phyloP scores from a whole-genome alignment of 805 yeast genomes.

The Ogataea methanolica region DNA sequence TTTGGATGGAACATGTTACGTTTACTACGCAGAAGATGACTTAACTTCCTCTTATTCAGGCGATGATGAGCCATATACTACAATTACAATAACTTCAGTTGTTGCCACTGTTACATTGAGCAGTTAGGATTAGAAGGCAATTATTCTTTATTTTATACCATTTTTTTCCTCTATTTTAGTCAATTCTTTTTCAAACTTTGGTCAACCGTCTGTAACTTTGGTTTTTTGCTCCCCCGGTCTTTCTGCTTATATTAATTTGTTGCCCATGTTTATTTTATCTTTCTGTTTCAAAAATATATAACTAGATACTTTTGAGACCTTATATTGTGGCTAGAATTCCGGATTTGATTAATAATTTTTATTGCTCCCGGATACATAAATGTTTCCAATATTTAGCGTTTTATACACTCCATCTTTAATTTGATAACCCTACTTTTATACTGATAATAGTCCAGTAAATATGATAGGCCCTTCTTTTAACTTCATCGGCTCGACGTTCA shows the following conservation, averaged over 20 bases:
- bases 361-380: no score
- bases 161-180: not conserved
- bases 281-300: not conserved
- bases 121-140: not conserved
- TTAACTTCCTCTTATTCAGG: constrained; percentile 21
- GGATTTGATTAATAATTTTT: no score
- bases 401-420: no score
- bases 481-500: no score
- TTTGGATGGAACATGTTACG: constrained; percentile 29
- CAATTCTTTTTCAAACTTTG: not conserved
- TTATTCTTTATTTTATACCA: not conserved
- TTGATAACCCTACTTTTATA: no score
- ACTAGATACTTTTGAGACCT: not conserved
- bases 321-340: no score
- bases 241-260: not conserved
- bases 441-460: no score
- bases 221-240: not conserved
- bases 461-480: no score
- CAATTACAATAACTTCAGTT: constrained; percentile 29
- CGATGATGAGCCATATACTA: constrained; percentile 28
- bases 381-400: no score
- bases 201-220: no score
- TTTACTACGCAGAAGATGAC: constrained; percentile 32
- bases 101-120: constrained; percentile 32
- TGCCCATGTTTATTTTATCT: not conserved